A percentile compares a stretch with the other conserved stretches of the same genome.
Conservation (phyloP, 352 stramenopile genomes). For the Phytophthora pistaciae region DNA sequence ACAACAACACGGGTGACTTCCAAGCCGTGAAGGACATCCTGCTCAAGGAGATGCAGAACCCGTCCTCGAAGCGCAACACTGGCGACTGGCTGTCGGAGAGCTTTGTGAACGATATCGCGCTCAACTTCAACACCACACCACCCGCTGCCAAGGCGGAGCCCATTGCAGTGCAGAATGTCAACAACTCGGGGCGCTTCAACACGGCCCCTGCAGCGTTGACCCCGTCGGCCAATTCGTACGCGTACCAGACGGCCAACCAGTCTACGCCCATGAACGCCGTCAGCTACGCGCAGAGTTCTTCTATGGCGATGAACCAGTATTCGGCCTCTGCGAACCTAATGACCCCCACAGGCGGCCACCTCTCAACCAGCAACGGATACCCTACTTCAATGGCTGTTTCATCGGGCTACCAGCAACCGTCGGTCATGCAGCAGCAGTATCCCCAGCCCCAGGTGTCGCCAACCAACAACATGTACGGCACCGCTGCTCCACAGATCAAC, state of each 20-base stretch:
- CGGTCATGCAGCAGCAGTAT: slow-evolving; percentile 41
- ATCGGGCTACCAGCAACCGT: slow-evolving; percentile 31
- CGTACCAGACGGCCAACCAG: slow-evolving; percentile 38
- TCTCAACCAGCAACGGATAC: slow-evolving; percentile 35
- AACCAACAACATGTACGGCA: slow-evolving; percentile 44
- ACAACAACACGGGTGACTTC: slow-evolving; percentile 84
- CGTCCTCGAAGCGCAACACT: slow-evolving; percentile 75
- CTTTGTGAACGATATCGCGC: slow-evolving; percentile 78
- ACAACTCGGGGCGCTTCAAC: slow-evolving; percentile 23
- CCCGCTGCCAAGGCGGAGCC: slow-evolving; percentile 25
- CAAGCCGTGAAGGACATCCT: slow-evolving; percentile 77
- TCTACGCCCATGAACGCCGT: slow-evolving; percentile 19
- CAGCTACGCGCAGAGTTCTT: slow-evolving; percentile 42
- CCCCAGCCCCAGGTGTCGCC: slow-evolving; percentile 48
- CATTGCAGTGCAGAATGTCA: slow-evolving; percentile 28
- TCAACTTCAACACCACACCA: slow-evolving; percentile 54
- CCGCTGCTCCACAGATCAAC: slow-evolving; percentile 56
- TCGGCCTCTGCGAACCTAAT: slow-evolving; percentile 15
- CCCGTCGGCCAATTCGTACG: slow-evolving; percentile 36
- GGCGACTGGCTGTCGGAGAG: slow-evolving; percentile 79
- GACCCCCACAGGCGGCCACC: slow-evolving; percentile 22
- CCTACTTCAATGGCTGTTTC: slow-evolving; percentile 26
- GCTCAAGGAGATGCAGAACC: slow-evolving; percentile 67
- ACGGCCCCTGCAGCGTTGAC: slow-evolving; percentile 19
- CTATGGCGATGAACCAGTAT: slow-evolving; percentile 45